Base-by-base conservation (phyloP, 192 early-diverging fungal species). In the Globomyces pollinis-pini region DNA sequence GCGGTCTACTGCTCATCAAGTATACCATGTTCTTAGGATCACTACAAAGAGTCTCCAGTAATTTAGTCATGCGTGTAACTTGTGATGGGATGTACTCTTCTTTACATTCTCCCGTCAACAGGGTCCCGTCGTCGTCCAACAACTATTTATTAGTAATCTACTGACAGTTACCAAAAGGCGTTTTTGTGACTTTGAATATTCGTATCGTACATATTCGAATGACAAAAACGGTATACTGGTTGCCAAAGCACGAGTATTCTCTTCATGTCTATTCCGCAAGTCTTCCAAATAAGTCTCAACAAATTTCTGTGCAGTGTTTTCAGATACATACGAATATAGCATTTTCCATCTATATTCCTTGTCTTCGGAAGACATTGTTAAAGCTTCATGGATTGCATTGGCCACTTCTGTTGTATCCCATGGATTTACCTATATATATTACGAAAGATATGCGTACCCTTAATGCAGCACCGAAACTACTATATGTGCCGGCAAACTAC, bases 401-500 rank as follows among this genome's bases (percentile, higher is more conserved):
- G 74, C 68, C 3, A 77, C 75, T 54, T 77, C 70, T 15, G 50
- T 57, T 13, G 62, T 44, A 47, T 80, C 75, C 78, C 78, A 80
- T n/a, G 78, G 78, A 63, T 80, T 80, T 32, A 79, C 41, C 41
- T 43, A 16, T 0, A 9, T 18, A 16, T 43, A n/a, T 6, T 18
- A 43, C 20, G 15, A n/a, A n/a, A n/a, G n/a, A n/a, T n/a, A 36
- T 43, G 41, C 12, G 13, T 43, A 43, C 71, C 1, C 78, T 65
- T 33, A 80, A 50, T 4, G 76, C 74, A 1, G 78, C 74, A 29
- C 78, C 78, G 50, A 80, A 76, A 30, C 61, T 69, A n/a, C 70
- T 64, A 66, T 80, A 80, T 0, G 78, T 76, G 23, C 78, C 78
- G 2, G 78, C 78, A 68, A 80, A 80, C 65, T 73, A 32, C 12